Evolutionary conservation across 768 basidiomycete genomes (phyloP).

Genomic region (Pleurotus eryngii): DNA sequence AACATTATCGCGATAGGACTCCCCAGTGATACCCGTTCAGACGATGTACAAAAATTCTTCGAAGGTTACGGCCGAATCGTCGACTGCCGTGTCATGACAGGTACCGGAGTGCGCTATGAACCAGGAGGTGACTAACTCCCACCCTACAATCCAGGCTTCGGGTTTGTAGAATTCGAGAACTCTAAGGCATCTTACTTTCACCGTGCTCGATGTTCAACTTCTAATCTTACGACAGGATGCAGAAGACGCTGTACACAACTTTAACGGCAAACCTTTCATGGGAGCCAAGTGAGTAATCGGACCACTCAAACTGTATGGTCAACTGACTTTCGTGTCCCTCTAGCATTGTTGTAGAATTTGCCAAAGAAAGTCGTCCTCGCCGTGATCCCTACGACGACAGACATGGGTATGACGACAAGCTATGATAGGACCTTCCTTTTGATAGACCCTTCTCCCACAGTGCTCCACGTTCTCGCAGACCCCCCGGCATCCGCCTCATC

Average conservation of each 20-base stretch:
- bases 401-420: constrained; percentile 46
- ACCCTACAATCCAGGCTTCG: constrained; percentile 57
- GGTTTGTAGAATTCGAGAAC: constrained; percentile 95
- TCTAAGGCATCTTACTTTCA: constrained; percentile 48
- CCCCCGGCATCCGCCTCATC: constrained; percentile 78
- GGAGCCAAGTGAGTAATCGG: constrained; percentile 63
- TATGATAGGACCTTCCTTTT: not conserved
- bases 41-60: constrained; percentile 86
- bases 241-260: constrained; percentile 85
- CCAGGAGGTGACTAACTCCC: constrained; percentile 12
- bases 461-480: constrained; percentile 67
- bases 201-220: not conserved
- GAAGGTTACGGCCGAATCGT: constrained; percentile 86
- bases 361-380: constrained; percentile 87
- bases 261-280: constrained; percentile 88
- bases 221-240: constrained; percentile 63
- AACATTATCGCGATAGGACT: constrained; percentile 47
- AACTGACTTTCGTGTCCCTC: not conserved
- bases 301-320: not conserved
- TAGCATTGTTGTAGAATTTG: constrained; percentile 95
- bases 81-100: constrained; percentile 94
- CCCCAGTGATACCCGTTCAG: constrained; percentile 77
- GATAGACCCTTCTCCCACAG: constrained; percentile 19
- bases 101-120: constrained; percentile 32
- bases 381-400: constrained; percentile 68